These are phyloP conservation scores for Candida easanensis DNA, from an alignment of 805 yeast species.

Conservation along the genomic window DNA sequence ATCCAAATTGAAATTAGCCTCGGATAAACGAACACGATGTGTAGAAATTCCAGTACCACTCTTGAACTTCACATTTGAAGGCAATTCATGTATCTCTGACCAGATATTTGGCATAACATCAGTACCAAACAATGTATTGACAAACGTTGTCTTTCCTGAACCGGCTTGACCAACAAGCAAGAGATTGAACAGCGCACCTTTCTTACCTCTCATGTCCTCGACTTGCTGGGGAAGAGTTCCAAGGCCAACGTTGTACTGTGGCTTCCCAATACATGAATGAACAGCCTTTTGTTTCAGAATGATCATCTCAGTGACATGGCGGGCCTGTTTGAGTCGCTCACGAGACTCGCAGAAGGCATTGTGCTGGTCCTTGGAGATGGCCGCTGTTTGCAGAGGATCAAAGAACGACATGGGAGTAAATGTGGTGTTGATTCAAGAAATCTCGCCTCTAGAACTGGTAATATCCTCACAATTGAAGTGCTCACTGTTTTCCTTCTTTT, in stretches of 20 bases:
- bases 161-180: conserved; percentile 89
- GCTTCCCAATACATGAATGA: conserved; percentile 3
- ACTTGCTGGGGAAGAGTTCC: conserved; percentile 29
- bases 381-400: too few relatives aligned
- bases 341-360: background rate
- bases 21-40: conserved; percentile 52
- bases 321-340: background rate
- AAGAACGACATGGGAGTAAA: too few relatives aligned
- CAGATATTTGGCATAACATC: conserved; percentile 36
- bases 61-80: conserved; percentile 37
- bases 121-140: conserved; percentile 74
- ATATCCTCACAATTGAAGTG: too few relatives aligned
- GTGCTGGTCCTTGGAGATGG: background rate
- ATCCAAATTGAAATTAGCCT: conserved; percentile 54
- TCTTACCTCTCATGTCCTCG: conserved; percentile 34
- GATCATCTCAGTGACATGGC: background rate
- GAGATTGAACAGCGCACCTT: conserved; percentile 74
- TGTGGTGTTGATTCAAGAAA: too few relatives aligned
- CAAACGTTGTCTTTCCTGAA: conserved; percentile 75
- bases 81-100: conserved; percentile 40
- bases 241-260: conserved; percentile 25
- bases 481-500: too few relatives aligned
- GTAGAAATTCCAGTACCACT: conserved; percentile 32
- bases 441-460: too few relatives aligned
- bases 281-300: background rate